phyloP scores from a whole-genome alignment of 306 rosid genomes.

The Citrullus mucosospermus region DNA sequence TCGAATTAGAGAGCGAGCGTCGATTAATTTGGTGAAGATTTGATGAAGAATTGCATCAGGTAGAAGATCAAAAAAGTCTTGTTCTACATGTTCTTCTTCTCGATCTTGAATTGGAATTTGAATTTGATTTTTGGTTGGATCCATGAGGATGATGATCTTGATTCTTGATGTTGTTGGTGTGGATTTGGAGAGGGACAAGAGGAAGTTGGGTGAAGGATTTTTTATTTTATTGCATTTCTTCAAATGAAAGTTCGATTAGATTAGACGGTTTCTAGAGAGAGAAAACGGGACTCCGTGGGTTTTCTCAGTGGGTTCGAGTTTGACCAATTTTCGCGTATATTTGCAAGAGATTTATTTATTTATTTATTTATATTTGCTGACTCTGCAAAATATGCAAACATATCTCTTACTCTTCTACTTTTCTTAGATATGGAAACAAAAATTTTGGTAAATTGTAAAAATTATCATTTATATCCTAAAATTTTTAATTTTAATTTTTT shows the following conservation, averaged over 20 bases:
- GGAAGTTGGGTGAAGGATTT: neutral
- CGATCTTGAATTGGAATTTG: neutral
- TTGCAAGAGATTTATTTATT: neutral
- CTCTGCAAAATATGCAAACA: neutral
- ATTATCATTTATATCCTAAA: no score
- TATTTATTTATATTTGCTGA: neutral
- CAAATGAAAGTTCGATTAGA: no score
- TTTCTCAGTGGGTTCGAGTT: neutral
- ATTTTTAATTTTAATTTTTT: no score
- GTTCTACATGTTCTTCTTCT: neutral
- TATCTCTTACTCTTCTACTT: neutral
- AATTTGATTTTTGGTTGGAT: neutral
- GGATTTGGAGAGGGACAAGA: neutral
- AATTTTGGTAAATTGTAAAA: no score
- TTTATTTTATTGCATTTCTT: no score
- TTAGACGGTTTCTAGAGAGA: neutral
- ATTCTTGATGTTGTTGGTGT: neutral
- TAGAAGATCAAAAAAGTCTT: constrained; percentile 13
- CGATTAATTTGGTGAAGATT: constrained; percentile 21
- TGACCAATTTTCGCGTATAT: neutral
- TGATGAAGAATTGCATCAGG: constrained; percentile 18
- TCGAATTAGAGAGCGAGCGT: constrained; percentile 23
- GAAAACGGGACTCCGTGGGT: neutral
- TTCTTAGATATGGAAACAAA: no score
- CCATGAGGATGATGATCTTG: neutral